These are phyloP conservation scores for Auricularia auricula-judae DNA, from an alignment of 768 basidiomycete genomes.

Conservation along the genomic window DNA sequence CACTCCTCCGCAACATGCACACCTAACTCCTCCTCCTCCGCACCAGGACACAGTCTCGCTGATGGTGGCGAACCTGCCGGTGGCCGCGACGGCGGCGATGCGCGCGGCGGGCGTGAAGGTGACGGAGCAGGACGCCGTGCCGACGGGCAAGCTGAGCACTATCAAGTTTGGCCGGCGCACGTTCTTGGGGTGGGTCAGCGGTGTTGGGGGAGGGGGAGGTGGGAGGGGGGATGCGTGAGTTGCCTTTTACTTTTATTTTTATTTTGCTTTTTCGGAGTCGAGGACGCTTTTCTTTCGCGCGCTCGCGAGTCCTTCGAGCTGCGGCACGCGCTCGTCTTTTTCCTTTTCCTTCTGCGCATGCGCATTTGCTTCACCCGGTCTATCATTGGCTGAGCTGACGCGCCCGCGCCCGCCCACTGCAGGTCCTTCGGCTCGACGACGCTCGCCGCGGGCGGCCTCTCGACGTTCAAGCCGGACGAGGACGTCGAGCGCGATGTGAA, in stretches of 20 bases:
- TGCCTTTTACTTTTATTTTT: too few relatives aligned
- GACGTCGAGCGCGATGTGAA: background rate
- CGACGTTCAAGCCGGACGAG: background rate
- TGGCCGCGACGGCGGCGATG: constrained; percentile 21
- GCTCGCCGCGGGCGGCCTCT: background rate
- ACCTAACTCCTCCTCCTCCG: background rate
- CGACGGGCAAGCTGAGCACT: background rate
- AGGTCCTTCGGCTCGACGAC: background rate
- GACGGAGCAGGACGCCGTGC: background rate
- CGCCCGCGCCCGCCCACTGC: too few relatives aligned
- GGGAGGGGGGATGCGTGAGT: too few relatives aligned
- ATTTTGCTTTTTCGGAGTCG: too few relatives aligned
- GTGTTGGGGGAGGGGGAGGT: too few relatives aligned
- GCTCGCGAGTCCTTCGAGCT: too few relatives aligned
- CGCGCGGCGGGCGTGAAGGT: background rate
- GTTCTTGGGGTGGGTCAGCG: background rate
- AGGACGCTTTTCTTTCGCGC: too few relatives aligned
- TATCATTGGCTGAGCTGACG: too few relatives aligned
- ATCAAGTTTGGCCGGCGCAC: background rate
- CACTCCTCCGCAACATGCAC: background rate
- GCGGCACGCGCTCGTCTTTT: too few relatives aligned
- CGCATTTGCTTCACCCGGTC: background rate
- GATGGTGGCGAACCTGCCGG: constrained; percentile 31
- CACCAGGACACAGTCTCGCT: constrained; percentile 25
- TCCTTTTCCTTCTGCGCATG: too few relatives aligned